These are phyloP conservation scores for Gastrodia elata DNA, from an alignment of 106 monocot species.

Conservation along the genomic window DNA sequence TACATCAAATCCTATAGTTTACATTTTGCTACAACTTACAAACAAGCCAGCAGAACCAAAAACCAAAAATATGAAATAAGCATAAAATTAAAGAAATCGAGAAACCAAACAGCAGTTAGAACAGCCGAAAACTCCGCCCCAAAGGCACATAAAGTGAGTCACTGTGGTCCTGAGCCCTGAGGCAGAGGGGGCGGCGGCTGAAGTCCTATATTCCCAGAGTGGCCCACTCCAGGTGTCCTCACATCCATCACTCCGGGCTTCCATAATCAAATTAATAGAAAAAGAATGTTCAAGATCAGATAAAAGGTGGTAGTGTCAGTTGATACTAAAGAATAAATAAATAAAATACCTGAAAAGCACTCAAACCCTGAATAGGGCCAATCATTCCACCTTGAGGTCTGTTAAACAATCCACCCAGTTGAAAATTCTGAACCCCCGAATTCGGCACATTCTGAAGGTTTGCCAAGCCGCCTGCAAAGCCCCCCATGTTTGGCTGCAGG, in stretches of 20 bases:
- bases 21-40: not conserved
- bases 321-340: not conserved
- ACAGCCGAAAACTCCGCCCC: not conserved
- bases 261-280: constrained; percentile 3
- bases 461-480: constrained; percentile 32
- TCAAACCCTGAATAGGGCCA: constrained; percentile 39
- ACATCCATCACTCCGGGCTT: constrained; percentile 48
- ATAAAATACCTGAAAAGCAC: constrained; percentile 48
- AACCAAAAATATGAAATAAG: not conserved
- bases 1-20: not conserved
- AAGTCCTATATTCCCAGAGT: constrained; percentile 31
- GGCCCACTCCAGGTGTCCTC: constrained; percentile 23
- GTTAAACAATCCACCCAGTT: constrained; percentile 39
- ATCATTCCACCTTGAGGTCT: constrained; percentile 44
- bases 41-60: not conserved
- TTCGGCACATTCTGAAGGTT: constrained; percentile 37
- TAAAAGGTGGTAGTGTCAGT: not conserved
- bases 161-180: constrained; percentile 12
- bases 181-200: constrained; percentile 48
- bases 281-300: not conserved
- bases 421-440: constrained; percentile 43
- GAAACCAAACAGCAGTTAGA: not conserved
- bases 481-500: constrained; percentile 33
- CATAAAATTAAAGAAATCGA: not conserved
- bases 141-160: not conserved